Conservation (phyloP, 2,329 filamentous ascomycete species). For the Nothopassalora personata region DNA sequence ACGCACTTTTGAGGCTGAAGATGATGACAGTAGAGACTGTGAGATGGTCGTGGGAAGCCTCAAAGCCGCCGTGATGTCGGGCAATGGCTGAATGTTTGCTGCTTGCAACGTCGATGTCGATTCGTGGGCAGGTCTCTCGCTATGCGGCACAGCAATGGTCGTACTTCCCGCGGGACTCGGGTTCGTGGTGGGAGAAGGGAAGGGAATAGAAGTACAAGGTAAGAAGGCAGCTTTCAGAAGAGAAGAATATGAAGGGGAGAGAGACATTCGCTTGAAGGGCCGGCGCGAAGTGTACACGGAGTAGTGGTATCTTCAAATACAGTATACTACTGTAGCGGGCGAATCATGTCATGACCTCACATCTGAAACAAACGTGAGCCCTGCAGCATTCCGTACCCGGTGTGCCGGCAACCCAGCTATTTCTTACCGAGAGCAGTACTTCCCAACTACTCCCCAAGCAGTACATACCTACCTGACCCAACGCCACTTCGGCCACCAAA, state of each 20-base stretch:
- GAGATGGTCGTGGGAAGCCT: background rate
- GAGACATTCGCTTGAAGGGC: background rate
- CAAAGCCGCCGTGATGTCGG: background rate
- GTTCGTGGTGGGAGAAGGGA: background rate
- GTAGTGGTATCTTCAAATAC: background rate
- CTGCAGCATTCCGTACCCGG: background rate
- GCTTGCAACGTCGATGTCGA: background rate
- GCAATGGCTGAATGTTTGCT: background rate
- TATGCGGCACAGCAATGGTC: background rate
- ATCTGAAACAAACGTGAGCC: background rate
- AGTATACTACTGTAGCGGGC: background rate
- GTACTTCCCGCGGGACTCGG: background rate
- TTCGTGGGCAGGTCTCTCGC: background rate
- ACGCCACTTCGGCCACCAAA: slow-evolving; percentile 1
- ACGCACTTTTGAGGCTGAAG: background rate
- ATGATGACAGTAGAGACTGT: background rate
- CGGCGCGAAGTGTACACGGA: background rate
- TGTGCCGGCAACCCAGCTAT: background rate
- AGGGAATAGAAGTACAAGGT: background rate
- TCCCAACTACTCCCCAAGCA: too few species aligned
- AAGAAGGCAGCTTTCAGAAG: background rate
- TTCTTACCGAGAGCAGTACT: too few species aligned
- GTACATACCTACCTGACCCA: too few species aligned
- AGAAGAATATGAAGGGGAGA: background rate
- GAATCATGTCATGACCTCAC: background rate